Conservation (phyloP, 257 asterid species). For the Gynochthodes officinalis region DNA sequence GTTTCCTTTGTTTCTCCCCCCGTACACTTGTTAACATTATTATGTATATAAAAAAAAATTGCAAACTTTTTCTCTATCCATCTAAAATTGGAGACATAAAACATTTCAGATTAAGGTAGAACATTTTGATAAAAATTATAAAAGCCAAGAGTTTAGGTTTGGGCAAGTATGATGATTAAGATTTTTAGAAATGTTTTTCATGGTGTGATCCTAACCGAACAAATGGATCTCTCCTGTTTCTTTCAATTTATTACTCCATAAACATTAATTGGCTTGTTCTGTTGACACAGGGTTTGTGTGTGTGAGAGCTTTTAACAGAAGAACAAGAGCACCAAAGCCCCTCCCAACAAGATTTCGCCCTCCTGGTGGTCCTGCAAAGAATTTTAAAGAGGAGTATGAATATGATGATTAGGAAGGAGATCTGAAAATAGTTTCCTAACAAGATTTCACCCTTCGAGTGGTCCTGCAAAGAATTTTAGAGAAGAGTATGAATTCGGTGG, state of each 20-base stretch:
- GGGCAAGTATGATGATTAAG: background rate
- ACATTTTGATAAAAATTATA: background rate
- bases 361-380: background rate
- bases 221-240: background rate
- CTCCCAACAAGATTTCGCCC: slow-evolving; percentile 5
- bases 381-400: background rate
- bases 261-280: background rate
- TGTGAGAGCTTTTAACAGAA: slow-evolving; percentile 22
- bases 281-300: slow-evolving; percentile 13
- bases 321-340: slow-evolving; percentile 14
- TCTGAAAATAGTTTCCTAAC: no score
- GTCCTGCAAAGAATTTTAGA: no score
- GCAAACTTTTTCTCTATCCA: background rate
- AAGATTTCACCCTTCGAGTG: no score
- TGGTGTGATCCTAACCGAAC: no score
- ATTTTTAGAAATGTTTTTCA: background rate
- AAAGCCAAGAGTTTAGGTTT: background rate
- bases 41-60: no score
- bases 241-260: background rate
- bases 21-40: no score
- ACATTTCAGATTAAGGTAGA: background rate
- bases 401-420: background rate
- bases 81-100: background rate
- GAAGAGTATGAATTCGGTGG: no score
- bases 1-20: no score